Base-by-base conservation (phyloP, 805 yeast species). In the Candida palmyrensis region DNA sequence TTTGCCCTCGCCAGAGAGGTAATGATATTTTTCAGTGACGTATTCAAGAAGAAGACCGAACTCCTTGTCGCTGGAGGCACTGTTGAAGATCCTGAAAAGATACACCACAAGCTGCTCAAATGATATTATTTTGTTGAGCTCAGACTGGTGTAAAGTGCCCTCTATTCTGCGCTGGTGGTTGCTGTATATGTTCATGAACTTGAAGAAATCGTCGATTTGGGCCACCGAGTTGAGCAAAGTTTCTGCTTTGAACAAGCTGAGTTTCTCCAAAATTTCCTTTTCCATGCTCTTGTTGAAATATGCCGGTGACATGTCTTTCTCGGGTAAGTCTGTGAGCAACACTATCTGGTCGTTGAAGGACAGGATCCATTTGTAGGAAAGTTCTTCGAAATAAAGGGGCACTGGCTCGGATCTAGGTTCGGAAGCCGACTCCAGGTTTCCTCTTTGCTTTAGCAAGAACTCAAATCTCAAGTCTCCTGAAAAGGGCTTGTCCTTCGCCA, bases 301-400 rank as follows among this genome's bases (percentile, higher is more conserved):
- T 12, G 35, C 31, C n/a, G 54, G 34, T 3, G 42, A 30, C 2
- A 38, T 33, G n/a, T 37, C 38, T 2, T 19, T 18, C 1, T 35
- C 37, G 2, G 47, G 37, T 5, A 55, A 18, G 3, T 44, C 45
- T 4, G 26, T 13, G 21, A 64, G 43, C 5, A 30, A 15, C 3
- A 22, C 20, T 5, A 48, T 48, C 25, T 45, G 47, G 5, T 44
- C 28, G 25, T 55, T 51, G 39, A 57, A 57, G 1, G 40, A 37
- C 10, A 55, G 48, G 14, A 54, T 37, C 66, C 70, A 66, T 13
- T 47, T 47, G 3, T 37, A 40, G 1, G 57, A 47, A 9, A 57
- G 44, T 22, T 51, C 48, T 8, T 59, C 47, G 40, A 54, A 62
- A 21, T 48, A 44, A 27, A 64, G 42, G 2, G 53, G 39, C 2